Evolutionary conservation across 257 asterid genomes (phyloP).

Genomic region (Capsicum chinense): DNA sequence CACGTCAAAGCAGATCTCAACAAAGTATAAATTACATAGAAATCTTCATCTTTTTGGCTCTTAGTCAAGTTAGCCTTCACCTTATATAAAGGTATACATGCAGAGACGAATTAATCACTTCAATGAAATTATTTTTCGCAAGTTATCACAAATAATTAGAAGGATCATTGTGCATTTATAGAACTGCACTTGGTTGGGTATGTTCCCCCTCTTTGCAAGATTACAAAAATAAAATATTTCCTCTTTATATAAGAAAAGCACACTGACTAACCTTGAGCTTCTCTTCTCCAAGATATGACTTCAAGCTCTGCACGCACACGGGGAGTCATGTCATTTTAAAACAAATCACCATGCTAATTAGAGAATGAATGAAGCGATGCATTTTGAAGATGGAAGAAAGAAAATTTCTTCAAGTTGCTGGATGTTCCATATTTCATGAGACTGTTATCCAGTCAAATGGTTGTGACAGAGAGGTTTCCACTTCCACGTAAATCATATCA

Average conservation of each 20-base stretch:
- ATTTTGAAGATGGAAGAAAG: background rate
- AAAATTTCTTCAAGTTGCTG: background rate
- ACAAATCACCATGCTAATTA: background rate
- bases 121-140: background rate
- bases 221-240: background rate
- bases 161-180: background rate
- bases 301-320: constrained; percentile 80
- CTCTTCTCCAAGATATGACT: constrained; percentile 82
- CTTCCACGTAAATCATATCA: background rate
- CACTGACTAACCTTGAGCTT: constrained; percentile 75
- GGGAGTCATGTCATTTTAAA: constrained; percentile 24
- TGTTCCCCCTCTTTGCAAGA: constrained; percentile 5
- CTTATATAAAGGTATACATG: background rate
- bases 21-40: constrained; percentile 2
- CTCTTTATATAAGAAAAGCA: background rate
- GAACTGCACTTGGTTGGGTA: background rate
- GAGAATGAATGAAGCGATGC: background rate
- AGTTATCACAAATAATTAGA: background rate
- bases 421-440: background rate
- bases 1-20: background rate
- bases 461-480: background rate
- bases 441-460: background rate
- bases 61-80: background rate
- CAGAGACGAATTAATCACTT: background rate
- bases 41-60: background rate